phyloP scores from a whole-genome alignment of 306 rosid species.

The Heteromeles arbutifolia region DNA sequence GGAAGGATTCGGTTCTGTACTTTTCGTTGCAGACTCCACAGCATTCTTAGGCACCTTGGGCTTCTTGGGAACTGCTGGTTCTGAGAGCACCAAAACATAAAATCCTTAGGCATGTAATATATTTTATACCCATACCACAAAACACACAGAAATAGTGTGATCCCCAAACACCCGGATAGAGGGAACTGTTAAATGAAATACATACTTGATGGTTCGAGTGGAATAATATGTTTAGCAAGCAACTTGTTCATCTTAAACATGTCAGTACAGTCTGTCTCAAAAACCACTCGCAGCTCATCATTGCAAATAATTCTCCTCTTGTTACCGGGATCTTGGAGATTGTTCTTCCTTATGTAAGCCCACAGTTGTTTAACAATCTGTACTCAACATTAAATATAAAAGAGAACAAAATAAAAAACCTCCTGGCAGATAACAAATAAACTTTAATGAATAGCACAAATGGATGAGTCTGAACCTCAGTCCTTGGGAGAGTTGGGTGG shows the following conservation, averaged over 20 bases:
- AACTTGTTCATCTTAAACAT: conserved; percentile 67
- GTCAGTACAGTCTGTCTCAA: conserved; percentile 62
- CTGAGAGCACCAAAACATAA: conserved; percentile 46
- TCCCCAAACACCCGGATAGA: not conserved
- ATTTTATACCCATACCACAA: not conserved
- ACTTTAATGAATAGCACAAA: not conserved
- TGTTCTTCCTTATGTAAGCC: conserved; percentile 54
- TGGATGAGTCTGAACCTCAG: conserved; percentile 45
- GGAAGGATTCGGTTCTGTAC: conserved; percentile 43
- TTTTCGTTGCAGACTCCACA: conserved; percentile 35
- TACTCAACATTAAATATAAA: conserved; percentile 10
- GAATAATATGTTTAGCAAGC: conserved; percentile 53
- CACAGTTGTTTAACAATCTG: conserved; percentile 64
- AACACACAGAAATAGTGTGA: not conserved
- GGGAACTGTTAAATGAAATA: conserved; percentile 12
- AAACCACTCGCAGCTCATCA: conserved; percentile 53
- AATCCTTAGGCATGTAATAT: conserved; percentile 19
- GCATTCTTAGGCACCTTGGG: conserved; percentile 54
- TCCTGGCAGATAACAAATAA: not conserved
- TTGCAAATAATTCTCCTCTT: conserved; percentile 59
- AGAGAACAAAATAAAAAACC: conserved; percentile 10
- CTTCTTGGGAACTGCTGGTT: conserved; percentile 55
- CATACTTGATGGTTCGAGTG: conserved; percentile 61
- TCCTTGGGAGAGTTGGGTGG: conserved; percentile 69
- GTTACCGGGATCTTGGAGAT: conserved; percentile 58